Evolutionary conservation across 805 yeast species (phyloP).

Genomic region (Millerozyma miso): DNA sequence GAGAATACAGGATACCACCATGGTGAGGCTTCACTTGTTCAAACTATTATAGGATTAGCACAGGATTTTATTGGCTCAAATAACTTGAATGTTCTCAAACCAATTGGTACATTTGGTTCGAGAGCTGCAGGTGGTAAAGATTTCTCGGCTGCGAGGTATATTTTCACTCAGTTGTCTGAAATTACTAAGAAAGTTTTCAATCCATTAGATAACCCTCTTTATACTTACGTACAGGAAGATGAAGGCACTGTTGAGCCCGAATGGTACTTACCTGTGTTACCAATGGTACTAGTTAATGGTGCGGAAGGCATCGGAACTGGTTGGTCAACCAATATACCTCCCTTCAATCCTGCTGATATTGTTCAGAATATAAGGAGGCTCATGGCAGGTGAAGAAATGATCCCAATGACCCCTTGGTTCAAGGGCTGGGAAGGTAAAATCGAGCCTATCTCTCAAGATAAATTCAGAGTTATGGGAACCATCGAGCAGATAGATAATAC

Average conservation of each 20-base stretch:
- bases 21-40: slow-evolving; percentile 84
- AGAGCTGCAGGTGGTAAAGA: slow-evolving; percentile 97
- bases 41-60: slow-evolving; percentile 89
- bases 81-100: slow-evolving; percentile 76
- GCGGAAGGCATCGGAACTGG: slow-evolving; percentile 99
- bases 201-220: slow-evolving; percentile 73
- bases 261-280: slow-evolving; percentile 91
- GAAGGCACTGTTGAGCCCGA: slow-evolving; percentile 93
- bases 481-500: slow-evolving; percentile 77
- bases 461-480: slow-evolving; percentile 71
- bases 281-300: slow-evolving; percentile 93
- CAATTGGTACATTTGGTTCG: slow-evolving; percentile 95
- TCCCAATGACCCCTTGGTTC: slow-evolving; percentile 86
- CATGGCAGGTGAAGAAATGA: slow-evolving; percentile 67
- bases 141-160: slow-evolving; percentile 97
- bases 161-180: slow-evolving; percentile 76
- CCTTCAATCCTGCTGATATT: slow-evolving; percentile 81
- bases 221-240: slow-evolving; percentile 83
- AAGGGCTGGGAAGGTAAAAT: slow-evolving; percentile 91
- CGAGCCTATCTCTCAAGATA: slow-evolving; percentile 60
- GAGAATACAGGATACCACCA: slow-evolving; percentile 93
- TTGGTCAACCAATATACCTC: slow-evolving; percentile 93
- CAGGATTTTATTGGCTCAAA: slow-evolving; percentile 94
- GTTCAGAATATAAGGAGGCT: slow-evolving; percentile 68
- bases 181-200: slow-evolving; percentile 76